phyloP scores from a whole-genome alignment of 1,284 basidiomycete genomes.

The Microbotryum intermedium region DNA sequence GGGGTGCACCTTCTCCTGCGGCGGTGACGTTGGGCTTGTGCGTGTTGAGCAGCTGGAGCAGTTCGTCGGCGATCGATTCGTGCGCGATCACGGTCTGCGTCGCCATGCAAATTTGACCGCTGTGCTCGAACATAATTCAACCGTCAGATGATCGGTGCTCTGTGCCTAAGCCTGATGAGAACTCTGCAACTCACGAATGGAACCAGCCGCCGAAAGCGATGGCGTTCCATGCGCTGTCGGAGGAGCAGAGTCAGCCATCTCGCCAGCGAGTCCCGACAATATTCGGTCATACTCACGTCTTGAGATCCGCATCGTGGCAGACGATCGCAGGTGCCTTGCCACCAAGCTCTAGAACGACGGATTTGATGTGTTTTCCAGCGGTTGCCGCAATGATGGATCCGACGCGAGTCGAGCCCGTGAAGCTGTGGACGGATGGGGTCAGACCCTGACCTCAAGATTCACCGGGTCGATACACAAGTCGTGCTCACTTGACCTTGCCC shows the following conservation, averaged over 20 bases:
- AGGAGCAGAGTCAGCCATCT: constrained; percentile 22
- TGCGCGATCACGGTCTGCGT: constrained; percentile 27
- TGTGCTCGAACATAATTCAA: no score
- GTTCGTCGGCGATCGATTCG: constrained; percentile 29
- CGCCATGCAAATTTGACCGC: constrained; percentile 11
- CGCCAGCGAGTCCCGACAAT: background rate
- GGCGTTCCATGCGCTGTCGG: constrained; percentile 28
- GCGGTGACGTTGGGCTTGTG: constrained; percentile 12
- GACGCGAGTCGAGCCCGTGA: constrained; percentile 44
- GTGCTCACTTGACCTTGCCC: constrained; percentile 41
- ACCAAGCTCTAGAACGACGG: constrained; percentile 42
- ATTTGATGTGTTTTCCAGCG: constrained; percentile 43
- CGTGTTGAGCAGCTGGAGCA: constrained; percentile 16
- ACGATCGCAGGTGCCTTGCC: constrained; percentile 47
- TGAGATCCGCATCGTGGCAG: constrained; percentile 54
- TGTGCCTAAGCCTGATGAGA: no score
- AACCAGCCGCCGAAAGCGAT: constrained; percentile 53
- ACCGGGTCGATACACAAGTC: background rate
- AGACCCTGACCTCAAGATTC: background rate
- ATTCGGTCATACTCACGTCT: constrained; percentile 42
- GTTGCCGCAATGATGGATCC: constrained; percentile 36
- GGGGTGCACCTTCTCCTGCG: constrained; percentile 13
- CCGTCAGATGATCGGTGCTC: no score
- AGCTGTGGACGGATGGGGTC: constrained; percentile 16
- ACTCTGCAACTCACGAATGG: constrained; percentile 48